These are phyloP conservation scores for Irpex sp. DNA, from an alignment of 1,284 basidiomycete genomes.

Conservation along the genomic window DNA sequence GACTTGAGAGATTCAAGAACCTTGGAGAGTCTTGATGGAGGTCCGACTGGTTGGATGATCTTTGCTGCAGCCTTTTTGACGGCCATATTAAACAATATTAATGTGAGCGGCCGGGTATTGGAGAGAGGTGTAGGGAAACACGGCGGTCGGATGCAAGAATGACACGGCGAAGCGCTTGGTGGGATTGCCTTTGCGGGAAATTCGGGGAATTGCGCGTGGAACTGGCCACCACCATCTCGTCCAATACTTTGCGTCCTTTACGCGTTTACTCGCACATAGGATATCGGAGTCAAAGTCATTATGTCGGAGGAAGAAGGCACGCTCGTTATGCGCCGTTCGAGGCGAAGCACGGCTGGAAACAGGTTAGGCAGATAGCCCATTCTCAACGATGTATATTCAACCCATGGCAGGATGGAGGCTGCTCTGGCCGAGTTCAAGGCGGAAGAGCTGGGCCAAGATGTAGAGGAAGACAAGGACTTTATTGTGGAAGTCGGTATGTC, in stretches of 20 bases:
- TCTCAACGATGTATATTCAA: conserved; percentile 4
- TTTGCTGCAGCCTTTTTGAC: neutral
- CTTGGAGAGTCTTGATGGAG: conserved; percentile 53
- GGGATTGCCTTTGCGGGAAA: no score
- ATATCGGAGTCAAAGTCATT: neutral
- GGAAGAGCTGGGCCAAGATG: conserved; percentile 53
- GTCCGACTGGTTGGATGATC: conserved; percentile 37
- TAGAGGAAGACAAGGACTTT: conserved; percentile 73
- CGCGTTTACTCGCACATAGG: neutral
- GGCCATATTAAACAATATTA: neutral
- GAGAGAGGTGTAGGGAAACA: neutral
- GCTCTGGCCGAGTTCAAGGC: conserved; percentile 67
- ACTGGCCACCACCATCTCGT: no score
- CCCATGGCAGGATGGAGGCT: conserved; percentile 57
- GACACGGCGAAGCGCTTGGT: neutral
- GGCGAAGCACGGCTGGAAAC: conserved; percentile 72
- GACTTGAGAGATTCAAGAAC: conserved; percentile 50
- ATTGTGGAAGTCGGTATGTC: conserved; percentile 51
- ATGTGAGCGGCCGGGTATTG: no score
- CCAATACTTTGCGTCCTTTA: neutral
- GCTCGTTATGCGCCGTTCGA: conserved; percentile 56
- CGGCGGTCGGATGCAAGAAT: neutral
- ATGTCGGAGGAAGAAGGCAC: conserved; percentile 40
- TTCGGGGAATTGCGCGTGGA: no score
- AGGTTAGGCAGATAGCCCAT: conserved; percentile 35